Evolutionary conservation across 2,329 filamentous ascomycete species (phyloP).

Genomic region (Aspergillus awamori): DNA sequence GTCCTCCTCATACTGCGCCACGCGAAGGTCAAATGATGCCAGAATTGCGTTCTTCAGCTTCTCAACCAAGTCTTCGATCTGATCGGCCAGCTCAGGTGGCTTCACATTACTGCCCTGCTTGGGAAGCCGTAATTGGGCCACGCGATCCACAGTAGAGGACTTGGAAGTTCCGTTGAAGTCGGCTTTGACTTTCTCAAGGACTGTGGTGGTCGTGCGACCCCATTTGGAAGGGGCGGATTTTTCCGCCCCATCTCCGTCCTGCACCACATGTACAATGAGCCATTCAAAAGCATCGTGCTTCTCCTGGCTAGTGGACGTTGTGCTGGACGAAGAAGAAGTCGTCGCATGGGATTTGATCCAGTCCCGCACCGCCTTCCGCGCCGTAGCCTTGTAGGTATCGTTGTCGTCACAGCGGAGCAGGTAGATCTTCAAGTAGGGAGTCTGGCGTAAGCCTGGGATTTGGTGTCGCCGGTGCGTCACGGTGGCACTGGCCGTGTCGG

Average conservation of each 20-base stretch:
- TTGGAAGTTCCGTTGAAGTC: constrained; percentile 87
- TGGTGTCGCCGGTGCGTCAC: constrained; percentile 74
- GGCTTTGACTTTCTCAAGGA: constrained; percentile 84
- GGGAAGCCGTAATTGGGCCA: constrained; percentile 80
- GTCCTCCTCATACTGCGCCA: constrained; percentile 94
- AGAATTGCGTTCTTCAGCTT: constrained; percentile 89
- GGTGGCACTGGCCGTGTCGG: constrained; percentile 39
- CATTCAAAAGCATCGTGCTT: constrained; percentile 97
- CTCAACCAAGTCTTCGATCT: constrained; percentile 79
- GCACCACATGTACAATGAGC: constrained; percentile 91
- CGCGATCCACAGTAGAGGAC: constrained; percentile 70
- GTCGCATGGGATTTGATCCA: constrained; percentile 83
- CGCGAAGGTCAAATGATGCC: constrained; percentile 84
- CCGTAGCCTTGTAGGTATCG: constrained; percentile 83
- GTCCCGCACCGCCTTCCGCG: constrained; percentile 77
- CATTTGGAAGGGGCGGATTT: constrained; percentile 71
- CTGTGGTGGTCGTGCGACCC: constrained; percentile 75
- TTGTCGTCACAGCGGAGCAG: constrained; percentile 93
- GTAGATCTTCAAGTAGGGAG: constrained; percentile 89
- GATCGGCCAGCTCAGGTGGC: constrained; percentile 75
- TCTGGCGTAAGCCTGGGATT: constrained; percentile 88
- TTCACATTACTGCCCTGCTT: constrained; percentile 59
- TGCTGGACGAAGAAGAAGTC: constrained; percentile 53
- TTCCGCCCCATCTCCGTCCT: constrained; percentile 71
- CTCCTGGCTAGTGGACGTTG: constrained; percentile 67